phyloP scores from a whole-genome alignment of 768 basidiomycete species.

The Gloeophyllum trabeum region DNA sequence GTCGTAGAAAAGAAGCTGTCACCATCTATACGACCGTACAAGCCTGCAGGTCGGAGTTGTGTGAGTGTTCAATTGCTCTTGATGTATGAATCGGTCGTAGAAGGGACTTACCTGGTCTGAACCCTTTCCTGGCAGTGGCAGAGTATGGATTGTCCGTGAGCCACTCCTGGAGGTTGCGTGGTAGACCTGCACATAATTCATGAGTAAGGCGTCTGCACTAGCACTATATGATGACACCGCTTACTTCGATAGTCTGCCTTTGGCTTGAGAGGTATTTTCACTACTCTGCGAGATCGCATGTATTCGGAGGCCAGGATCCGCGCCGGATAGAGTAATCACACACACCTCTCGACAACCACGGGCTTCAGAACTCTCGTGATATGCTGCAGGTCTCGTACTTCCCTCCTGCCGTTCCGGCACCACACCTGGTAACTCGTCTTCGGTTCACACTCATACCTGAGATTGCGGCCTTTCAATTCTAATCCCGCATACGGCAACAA shows the following conservation, averaged over 20 bases:
- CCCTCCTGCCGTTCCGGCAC: constrained; percentile 32
- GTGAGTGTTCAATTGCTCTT: too few relatives aligned
- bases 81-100: background rate
- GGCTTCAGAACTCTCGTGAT: constrained; percentile 43
- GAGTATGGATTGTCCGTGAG: constrained; percentile 49
- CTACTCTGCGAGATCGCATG: constrained; percentile 28
- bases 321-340: constrained; percentile 3
- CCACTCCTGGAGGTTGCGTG: constrained; percentile 41
- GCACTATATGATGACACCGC: constrained; percentile 5
- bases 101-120: constrained; percentile 30
- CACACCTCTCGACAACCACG: constrained; percentile 48
- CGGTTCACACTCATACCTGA: constrained; percentile 25
- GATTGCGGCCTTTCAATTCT: too few relatives aligned
- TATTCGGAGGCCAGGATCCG: constrained; percentile 1
- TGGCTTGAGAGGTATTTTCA: constrained; percentile 42
- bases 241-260: constrained; percentile 59
- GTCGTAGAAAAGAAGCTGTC: constrained; percentile 57
- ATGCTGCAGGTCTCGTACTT: constrained; percentile 43
- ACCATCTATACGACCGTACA: constrained; percentile 51
- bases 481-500: too few relatives aligned
- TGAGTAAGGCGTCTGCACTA: background rate
- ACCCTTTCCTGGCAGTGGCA: constrained; percentile 39
- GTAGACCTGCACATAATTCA: constrained; percentile 24
- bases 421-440: constrained; percentile 30
- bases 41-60: constrained; percentile 23